Evolutionary conservation across 2,329 filamentous ascomycete species (phyloP).

Genomic region (Pezicula neosporulosa): DNA sequence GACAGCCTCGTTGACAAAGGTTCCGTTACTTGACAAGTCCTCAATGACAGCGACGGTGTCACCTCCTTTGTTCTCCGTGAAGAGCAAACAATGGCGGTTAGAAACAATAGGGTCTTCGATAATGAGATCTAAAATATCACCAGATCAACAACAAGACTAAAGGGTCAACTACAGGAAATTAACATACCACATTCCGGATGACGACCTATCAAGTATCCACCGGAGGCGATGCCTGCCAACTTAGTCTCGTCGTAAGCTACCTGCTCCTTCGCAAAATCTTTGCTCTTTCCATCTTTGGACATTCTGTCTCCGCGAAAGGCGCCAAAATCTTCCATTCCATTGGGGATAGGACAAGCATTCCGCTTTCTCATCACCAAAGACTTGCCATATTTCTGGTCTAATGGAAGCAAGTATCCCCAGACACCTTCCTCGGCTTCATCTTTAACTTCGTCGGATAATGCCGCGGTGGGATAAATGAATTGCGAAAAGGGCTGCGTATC

Average conservation of each 20-base stretch:
- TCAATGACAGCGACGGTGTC: slow-evolving; percentile 75
- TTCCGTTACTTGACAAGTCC: slow-evolving; percentile 93
- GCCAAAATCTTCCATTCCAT: slow-evolving; percentile 36
- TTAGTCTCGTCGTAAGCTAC: slow-evolving; percentile 61
- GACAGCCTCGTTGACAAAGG: slow-evolving; percentile 88
- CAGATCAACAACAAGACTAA: background rate
- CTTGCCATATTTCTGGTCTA: slow-evolving; percentile 68
- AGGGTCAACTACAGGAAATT: background rate
- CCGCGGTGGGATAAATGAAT: slow-evolving; percentile 67
- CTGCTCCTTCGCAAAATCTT: slow-evolving; percentile 49
- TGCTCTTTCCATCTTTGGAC: slow-evolving; percentile 40
- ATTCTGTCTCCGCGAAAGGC: slow-evolving; percentile 35
- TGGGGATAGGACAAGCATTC: slow-evolving; percentile 62
- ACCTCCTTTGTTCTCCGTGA: slow-evolving; percentile 55
- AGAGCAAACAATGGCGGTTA: slow-evolving; percentile 76
- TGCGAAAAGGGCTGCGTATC: slow-evolving; percentile 82
- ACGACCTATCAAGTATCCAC: slow-evolving; percentile 86
- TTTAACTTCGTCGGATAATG: slow-evolving; percentile 76
- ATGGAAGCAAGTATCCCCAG: slow-evolving; percentile 90
- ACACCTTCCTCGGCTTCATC: slow-evolving; percentile 75
- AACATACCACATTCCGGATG: slow-evolving; percentile 88
- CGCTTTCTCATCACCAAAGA: slow-evolving; percentile 73
- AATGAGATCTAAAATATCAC: slow-evolving; percentile 56
- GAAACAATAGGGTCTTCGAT: slow-evolving; percentile 79
- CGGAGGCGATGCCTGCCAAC: slow-evolving; percentile 59